Evolutionary conservation across 2,329 filamentous ascomycete genomes (phyloP).

Genomic region (Hypoxylon sp.): DNA sequence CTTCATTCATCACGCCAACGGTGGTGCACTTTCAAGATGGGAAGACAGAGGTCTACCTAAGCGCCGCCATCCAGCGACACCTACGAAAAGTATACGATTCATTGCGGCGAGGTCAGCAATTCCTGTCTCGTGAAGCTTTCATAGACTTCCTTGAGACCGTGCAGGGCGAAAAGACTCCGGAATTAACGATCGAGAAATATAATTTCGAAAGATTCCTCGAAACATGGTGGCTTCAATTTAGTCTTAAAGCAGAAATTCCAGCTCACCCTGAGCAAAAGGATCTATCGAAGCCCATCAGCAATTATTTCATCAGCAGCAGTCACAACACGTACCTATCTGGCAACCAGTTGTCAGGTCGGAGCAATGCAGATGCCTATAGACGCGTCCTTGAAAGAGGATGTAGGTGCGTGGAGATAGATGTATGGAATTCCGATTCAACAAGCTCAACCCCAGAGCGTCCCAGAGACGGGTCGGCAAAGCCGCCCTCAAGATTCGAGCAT

Average conservation of each 20-base stretch:
- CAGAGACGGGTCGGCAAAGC: slow-evolving; percentile 48
- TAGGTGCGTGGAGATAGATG: slow-evolving; percentile 92
- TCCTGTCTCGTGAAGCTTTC: slow-evolving; percentile 53
- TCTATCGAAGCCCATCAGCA: slow-evolving; percentile 74
- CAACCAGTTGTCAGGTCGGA: slow-evolving; percentile 82
- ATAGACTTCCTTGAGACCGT: slow-evolving; percentile 57
- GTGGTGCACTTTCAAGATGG: slow-evolving; percentile 42
- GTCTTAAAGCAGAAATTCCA: slow-evolving; percentile 56
- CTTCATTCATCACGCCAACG: slow-evolving; percentile 44
- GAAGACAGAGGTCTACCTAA: slow-evolving; percentile 53
- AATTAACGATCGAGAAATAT: slow-evolving; percentile 53
- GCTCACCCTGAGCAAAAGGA: slow-evolving; percentile 59
- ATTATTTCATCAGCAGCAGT: slow-evolving; percentile 94
- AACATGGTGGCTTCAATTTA: slow-evolving; percentile 55
- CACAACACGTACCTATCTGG: slow-evolving; percentile 94
- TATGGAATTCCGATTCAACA: slow-evolving; percentile 77
- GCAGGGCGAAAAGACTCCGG: slow-evolving; percentile 55
- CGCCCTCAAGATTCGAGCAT: slow-evolving; percentile 53
- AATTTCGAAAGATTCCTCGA: slow-evolving; percentile 60
- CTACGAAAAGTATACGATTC: slow-evolving; percentile 58
- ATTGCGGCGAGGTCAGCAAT: slow-evolving; percentile 49
- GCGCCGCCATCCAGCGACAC: slow-evolving; percentile 57
- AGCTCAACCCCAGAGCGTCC: slow-evolving; percentile 45
- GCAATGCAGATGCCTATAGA: slow-evolving; percentile 77
- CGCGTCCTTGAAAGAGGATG: slow-evolving; percentile 79